Evolutionary conservation across 768 basidiomycete genomes (phyloP).

Genomic region (Cubamyces lactineus): DNA sequence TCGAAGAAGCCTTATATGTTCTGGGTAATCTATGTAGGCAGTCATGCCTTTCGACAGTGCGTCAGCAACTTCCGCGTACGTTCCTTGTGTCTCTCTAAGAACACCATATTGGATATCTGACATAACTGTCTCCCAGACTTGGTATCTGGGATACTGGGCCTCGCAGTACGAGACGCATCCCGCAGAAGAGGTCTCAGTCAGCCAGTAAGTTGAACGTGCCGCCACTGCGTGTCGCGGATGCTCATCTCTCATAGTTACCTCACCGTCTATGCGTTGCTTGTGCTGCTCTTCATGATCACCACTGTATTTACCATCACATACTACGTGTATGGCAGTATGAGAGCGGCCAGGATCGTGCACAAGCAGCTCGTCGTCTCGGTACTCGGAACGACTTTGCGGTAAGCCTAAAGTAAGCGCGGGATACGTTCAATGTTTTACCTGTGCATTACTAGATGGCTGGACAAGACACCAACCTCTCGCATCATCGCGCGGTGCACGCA

Average conservation of each 20-base stretch:
- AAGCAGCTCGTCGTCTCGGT: conserved; percentile 52
- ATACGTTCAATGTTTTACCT: conserved; percentile 49
- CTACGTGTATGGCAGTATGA: conserved; percentile 49
- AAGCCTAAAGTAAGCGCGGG: conserved; percentile 37
- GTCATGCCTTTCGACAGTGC: background rate
- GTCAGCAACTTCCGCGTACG: conserved; percentile 10
- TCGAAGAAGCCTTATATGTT: conserved; percentile 1
- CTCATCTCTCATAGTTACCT: conserved; percentile 47
- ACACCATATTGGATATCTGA: background rate
- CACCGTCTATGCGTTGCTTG: conserved; percentile 41
- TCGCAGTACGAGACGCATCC: conserved; percentile 25
- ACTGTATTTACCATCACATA: conserved; percentile 27
- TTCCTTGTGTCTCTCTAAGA: background rate
- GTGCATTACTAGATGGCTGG: conserved; percentile 44
- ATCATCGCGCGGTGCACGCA: conserved; percentile 38
- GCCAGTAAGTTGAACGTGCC: conserved; percentile 19
- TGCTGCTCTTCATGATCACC: conserved; percentile 28
- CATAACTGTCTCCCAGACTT: conserved; percentile 33
- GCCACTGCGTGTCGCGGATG: background rate
- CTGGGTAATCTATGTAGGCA: conserved; percentile 11
- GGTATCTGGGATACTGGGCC: conserved; percentile 45
- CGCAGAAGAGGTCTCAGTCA: conserved; percentile 18
- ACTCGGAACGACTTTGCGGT: conserved; percentile 48
- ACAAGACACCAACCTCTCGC: conserved; percentile 52
- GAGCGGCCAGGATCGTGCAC: conserved; percentile 61